These are phyloP conservation scores for Cladosporium austrohemisphaericum DNA, from an alignment of 2,329 filamentous ascomycete genomes.

Conservation along the genomic window DNA sequence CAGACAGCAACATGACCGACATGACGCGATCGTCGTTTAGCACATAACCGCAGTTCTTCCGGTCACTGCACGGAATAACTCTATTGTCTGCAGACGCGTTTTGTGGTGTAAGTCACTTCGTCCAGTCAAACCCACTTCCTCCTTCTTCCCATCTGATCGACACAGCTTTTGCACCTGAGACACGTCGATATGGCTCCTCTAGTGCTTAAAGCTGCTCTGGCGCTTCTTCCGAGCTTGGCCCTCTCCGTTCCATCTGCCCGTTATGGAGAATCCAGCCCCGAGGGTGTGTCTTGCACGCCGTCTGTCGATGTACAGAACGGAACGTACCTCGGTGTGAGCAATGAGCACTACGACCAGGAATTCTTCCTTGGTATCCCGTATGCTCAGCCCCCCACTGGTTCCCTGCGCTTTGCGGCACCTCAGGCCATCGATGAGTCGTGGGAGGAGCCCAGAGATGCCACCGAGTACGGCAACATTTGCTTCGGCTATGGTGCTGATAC, in stretches of 20 bases:
- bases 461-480: constrained; percentile 30
- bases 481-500: constrained; percentile 27
- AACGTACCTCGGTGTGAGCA: constrained; percentile 11
- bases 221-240: constrained; percentile 6
- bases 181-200: background rate
- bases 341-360: constrained; percentile 35
- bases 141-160: constrained; percentile 8
- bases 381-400: constrained; percentile 33
- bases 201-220: background rate
- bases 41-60: constrained; percentile 1
- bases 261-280: background rate
- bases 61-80: constrained; percentile 10
- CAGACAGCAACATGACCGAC: background rate
- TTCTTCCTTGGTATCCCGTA: constrained; percentile 36
- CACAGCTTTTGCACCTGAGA: background rate
- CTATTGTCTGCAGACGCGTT: background rate
- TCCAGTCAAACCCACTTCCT: background rate
- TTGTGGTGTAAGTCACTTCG: background rate
- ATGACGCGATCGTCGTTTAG: background rate
- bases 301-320: constrained; percentile 9
- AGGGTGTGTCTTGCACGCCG: background rate
- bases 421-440: constrained; percentile 8
- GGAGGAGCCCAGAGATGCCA: constrained; percentile 23
- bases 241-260: background rate
- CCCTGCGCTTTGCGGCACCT: constrained; percentile 31